Base-by-base conservation (phyloP, 345 rosid species). In the Kandelia obovata region DNA sequence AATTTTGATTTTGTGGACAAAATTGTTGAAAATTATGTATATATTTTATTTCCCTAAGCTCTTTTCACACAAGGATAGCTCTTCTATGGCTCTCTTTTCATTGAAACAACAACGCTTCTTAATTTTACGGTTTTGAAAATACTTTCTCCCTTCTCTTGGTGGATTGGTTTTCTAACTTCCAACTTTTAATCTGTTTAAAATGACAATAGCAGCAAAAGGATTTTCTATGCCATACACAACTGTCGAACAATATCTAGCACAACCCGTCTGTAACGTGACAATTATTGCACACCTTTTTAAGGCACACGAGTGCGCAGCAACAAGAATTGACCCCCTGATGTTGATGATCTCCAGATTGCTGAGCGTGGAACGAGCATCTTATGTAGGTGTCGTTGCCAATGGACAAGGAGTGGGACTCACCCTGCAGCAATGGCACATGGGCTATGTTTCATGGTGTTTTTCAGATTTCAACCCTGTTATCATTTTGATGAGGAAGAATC, bases 251-350 rank as follows among this genome's bases (percentile, higher is more conserved):
- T 19, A 58, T 60, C 16, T 46, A 46, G 6, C 6, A 5, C 37
- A 10, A 62, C 4, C 3, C 60, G 34, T 43, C 49, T 15, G 49
- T 43, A 15, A 43, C n/a, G 66, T 4, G 62, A 61, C 56, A 61
- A 74, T 62, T 30, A 77, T 60, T 53, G 74, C 68, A 67, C 75
- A 67, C 17, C 70, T 67, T 83, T 71, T 62, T 4, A 27, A 43
- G 5, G 69, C 75, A 71, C 78, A 64, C 84, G 79, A 83, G 85
- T 71, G 71, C 69, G 73, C 55, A 35, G 32, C 31, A 31, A 61
- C 67, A 53, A 47, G 67, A 68, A 70, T 73, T 69, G 79, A 74
- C 56, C 79, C 79, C 79, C 75, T 62, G 43, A 63, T 65, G 68
- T 66, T 68, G 59, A 64, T 66, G 0, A 47, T 67, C 32, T 61